phyloP scores from a whole-genome alignment of 176 grass and related monocot genomes.

The Olyra latifolia region DNA sequence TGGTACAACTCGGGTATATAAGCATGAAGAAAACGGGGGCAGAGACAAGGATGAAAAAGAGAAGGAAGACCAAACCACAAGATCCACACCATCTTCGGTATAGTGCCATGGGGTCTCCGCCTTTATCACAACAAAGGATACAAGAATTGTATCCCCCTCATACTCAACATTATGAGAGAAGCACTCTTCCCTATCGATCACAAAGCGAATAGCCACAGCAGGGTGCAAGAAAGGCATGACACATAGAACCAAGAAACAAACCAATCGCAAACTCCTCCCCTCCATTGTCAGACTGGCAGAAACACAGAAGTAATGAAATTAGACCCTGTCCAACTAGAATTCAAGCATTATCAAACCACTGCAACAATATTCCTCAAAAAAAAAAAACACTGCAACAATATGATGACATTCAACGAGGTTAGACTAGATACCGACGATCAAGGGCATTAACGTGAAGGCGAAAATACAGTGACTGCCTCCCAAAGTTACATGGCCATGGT shows the following conservation, averaged over 20 bases:
- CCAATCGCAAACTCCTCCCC: slow-evolving; percentile 28
- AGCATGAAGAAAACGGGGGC: background rate
- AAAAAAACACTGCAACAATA: background rate
- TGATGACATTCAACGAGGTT: background rate
- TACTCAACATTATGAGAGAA: slow-evolving; percentile 86
- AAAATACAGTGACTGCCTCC: background rate
- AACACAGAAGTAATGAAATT: background rate
- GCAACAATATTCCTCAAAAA: no score
- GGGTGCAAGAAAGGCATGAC: slow-evolving; percentile 24
- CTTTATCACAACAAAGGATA: slow-evolving; percentile 93
- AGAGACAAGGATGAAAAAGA: background rate
- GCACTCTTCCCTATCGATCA: slow-evolving; percentile 94
- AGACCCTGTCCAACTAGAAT: background rate
- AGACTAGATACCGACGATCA: background rate
- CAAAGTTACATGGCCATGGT: background rate
- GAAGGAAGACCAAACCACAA: slow-evolving; percentile 61
- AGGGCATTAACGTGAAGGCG: background rate
- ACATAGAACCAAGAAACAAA: slow-evolving; percentile 32
- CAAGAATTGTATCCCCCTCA: slow-evolving; percentile 79
- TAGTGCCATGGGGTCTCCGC: slow-evolving; percentile 91
- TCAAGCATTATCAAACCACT: background rate
- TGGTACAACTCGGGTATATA: background rate
- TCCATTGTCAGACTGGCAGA: slow-evolving; percentile 44
- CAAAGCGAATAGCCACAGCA: slow-evolving; percentile 69
- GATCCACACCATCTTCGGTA: slow-evolving; percentile 77